phyloP scores from a whole-genome alignment of 2,329 filamentous ascomycete genomes.

The Calonectria pseudoturangicola region DNA sequence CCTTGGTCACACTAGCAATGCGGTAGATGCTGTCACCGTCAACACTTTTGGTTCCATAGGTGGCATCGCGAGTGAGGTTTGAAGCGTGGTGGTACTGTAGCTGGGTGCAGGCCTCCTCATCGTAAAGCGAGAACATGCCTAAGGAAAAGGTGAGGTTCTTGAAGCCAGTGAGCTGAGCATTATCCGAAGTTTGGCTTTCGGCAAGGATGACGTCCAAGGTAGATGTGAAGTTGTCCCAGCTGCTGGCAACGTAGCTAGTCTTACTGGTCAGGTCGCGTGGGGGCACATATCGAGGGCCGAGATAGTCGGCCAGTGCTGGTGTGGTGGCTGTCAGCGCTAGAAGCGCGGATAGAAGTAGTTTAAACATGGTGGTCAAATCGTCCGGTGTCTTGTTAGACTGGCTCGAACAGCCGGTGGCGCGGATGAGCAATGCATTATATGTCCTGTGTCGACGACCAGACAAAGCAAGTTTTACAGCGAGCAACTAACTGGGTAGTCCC shows the following conservation, averaged over 20 bases:
- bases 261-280: constrained; percentile 30
- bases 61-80: constrained; percentile 6
- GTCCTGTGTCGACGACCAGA: background rate
- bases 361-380: background rate
- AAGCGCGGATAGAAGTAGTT: constrained; percentile 12
- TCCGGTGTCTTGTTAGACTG: constrained; percentile 1
- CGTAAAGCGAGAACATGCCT: constrained; percentile 38
- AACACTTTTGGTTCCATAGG: background rate
- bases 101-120: constrained; percentile 12
- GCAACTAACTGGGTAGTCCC: background rate
- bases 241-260: constrained; percentile 16
- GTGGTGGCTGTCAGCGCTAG: constrained; percentile 17
- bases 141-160: constrained; percentile 36
- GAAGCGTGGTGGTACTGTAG: constrained; percentile 36
- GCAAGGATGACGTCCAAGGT: background rate
- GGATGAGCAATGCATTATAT: constrained; percentile 17
- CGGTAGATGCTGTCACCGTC: constrained; percentile 20
- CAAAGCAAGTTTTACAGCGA: background rate
- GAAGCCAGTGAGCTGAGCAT: constrained; percentile 4
- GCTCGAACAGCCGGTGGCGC: background rate
- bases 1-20: constrained; percentile 16
- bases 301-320: constrained; percentile 26
- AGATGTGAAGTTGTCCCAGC: constrained; percentile 30
- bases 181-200: background rate
- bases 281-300: constrained; percentile 25